Percentiles rank a stretch among this genome's conserved stretches.
These are phyloP conservation scores for Colletotrichum incanum DNA, from an alignment of 2,329 filamentous ascomycete species.

Conservation along the genomic window DNA sequence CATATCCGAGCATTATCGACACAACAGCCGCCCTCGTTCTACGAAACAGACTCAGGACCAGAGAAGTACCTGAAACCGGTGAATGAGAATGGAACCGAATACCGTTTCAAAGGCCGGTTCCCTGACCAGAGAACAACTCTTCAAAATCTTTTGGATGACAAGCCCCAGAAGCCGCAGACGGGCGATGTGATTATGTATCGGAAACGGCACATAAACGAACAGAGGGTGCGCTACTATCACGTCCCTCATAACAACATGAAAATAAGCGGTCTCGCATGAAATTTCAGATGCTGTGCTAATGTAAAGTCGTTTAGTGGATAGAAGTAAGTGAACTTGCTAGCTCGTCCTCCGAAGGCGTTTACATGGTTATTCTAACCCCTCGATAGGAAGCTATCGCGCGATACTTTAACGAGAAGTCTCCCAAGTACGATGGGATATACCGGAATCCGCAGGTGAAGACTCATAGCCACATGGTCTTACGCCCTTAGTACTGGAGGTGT, in stretches of 20 bases:
- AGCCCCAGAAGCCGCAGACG: neutral
- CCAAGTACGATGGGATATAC: slow-evolving; percentile 28
- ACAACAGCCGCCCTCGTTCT: neutral
- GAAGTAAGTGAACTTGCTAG: slow-evolving; percentile 27
- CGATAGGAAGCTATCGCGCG: slow-evolving; percentile 48
- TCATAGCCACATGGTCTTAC: slow-evolving; percentile 48
- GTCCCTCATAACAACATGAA: slow-evolving; percentile 54
- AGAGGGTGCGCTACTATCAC: slow-evolving; percentile 48
- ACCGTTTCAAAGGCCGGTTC: slow-evolving; percentile 11
- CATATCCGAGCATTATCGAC: neutral
- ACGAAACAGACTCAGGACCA: neutral
- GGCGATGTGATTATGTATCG: neutral
- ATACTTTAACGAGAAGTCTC: slow-evolving; percentile 48
- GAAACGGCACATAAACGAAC: neutral
- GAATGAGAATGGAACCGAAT: neutral
- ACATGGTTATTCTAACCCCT: neutral
- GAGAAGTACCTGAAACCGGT: neutral
- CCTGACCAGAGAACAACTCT: slow-evolving; percentile 7
- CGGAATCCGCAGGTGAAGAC: slow-evolving; percentile 33
- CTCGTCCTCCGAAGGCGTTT: neutral
- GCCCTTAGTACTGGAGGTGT: slow-evolving; percentile 53
- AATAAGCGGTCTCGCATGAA: slow-evolving; percentile 39
- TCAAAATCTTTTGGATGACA: neutral
- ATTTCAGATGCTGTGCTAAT: neutral
- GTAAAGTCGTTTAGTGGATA: slow-evolving; percentile 22